Percentiles rank a stretch among this genome's conserved stretches.
These are phyloP conservation scores for Entomortierella lignicola DNA, from an alignment of 192 early-diverging fungal genomes.

Conservation along the genomic window DNA sequence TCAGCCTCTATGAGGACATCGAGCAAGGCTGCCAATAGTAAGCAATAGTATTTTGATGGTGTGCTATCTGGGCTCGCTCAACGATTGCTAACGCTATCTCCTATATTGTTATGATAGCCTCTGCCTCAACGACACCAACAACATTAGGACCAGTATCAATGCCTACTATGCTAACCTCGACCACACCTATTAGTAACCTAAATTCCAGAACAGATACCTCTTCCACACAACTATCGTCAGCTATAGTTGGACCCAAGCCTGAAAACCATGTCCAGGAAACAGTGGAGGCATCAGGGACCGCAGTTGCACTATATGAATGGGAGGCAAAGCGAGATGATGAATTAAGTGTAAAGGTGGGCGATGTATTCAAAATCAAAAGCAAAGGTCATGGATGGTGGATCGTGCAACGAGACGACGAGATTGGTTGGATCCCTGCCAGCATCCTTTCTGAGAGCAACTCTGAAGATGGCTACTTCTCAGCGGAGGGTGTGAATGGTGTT, in stretches of 20 bases:
- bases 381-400: slow-evolving; percentile 71
- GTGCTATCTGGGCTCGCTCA: no score
- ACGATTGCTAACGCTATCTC: not conserved
- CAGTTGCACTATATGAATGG: slow-evolving; percentile 73
- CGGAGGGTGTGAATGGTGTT: slow-evolving; percentile 60
- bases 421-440: slow-evolving; percentile 70
- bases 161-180: slow-evolving; percentile 11
- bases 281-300: slow-evolving; percentile 56
- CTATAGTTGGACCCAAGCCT: slow-evolving; percentile 15
- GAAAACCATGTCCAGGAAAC: slow-evolving; percentile 47
- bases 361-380: slow-evolving; percentile 66
- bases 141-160: slow-evolving; percentile 7
- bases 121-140: slow-evolving; percentile 6
- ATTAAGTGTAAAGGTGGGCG: slow-evolving; percentile 70
- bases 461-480: slow-evolving; percentile 58
- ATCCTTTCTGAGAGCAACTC: slow-evolving; percentile 62
- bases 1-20: slow-evolving; percentile 37
- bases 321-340: slow-evolving; percentile 68
- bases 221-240: not conserved
- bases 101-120: not conserved
- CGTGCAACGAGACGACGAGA: slow-evolving; percentile 63
- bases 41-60: not conserved
- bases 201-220: not conserved
- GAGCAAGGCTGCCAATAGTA: slow-evolving; percentile 24
- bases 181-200: not conserved